Evolutionary conservation across 1,139 yeast genomes (phyloP), one percentile per base, ranked within the genome.

Genomic region (Sugiyamaella castrensis): DNA sequence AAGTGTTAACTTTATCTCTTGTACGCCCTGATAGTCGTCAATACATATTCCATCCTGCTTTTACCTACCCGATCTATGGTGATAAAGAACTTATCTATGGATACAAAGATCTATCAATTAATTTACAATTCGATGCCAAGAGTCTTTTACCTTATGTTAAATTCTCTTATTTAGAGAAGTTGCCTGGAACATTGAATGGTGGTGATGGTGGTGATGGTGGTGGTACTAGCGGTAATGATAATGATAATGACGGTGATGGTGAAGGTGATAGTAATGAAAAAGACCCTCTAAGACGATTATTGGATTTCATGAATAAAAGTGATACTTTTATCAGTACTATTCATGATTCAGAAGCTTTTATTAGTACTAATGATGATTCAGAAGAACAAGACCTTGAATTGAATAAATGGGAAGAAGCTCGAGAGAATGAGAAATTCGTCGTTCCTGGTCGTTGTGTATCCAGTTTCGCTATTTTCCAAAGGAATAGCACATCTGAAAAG

Each of bases 1-100:
- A 81, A 8, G 83, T 81, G 0, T 66, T 86, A 19, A 73, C 75
- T 44, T 62, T 87, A 10, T 77, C 77, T 2, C 60, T 80, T 43
- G 76, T 48, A 4, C 55, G 51, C 29, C 48, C 47, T 4, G 51
- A 47, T 34, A 40, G 57, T 1, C 59, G 57, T 26, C 50, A 46
- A 2, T 29, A 46, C 16, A 37, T 28, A 29, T 68, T 68, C 70
- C 70, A 75, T 32, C 97, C 98, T 0, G 66, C 71, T 15, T 91
- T 87, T 69, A 91, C 98, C 1, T 92, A 92, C 66, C 96, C 97
- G 2, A 83, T 92, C 11, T 92, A 81, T 71, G 98, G 98, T 8
- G 96, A 89, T 49, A 76, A 88, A 1, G 98, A 94, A 65, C 82
- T 84, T 47, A 82, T 94, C 8, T 88, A 82, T 64, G 99, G 99